Percentiles rank a stretch among this genome's conserved stretches.
Conservation (phyloP, 805 yeast species). For the Starmerella tilneyi region DNA sequence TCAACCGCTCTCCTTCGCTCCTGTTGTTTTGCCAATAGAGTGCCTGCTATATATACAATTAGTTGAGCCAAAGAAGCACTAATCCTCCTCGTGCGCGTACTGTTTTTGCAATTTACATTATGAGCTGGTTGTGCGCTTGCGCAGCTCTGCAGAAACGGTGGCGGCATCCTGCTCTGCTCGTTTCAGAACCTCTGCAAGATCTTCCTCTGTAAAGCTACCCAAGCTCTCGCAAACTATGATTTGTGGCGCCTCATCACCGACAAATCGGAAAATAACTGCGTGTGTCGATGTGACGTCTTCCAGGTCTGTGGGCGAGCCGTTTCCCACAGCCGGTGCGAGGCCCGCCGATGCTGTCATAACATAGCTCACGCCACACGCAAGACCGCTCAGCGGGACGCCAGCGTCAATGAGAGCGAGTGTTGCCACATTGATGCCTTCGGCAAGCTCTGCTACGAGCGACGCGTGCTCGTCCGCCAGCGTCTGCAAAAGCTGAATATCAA, state of each 20-base stretch:
- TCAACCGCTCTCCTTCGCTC: too few species aligned
- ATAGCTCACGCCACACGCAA: constrained; percentile 51
- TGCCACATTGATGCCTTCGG: constrained; percentile 62
- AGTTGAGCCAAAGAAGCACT: too few species aligned
- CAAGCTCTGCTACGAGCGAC: constrained; percentile 41
- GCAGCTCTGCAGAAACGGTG: not conserved
- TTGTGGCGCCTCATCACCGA: constrained; percentile 40
- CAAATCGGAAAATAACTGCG: constrained; percentile 49
- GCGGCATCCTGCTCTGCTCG: constrained; percentile 34
- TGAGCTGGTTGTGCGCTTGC: not conserved
- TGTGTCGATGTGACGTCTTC: constrained; percentile 46
- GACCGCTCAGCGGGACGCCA: constrained; percentile 55
- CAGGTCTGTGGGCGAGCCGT: constrained; percentile 28
- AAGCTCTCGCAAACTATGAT: constrained; percentile 60
- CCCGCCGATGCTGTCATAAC: constrained; percentile 29
- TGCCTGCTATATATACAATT: too few species aligned
- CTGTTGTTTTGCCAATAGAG: too few species aligned
- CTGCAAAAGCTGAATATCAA: constrained; percentile 55
- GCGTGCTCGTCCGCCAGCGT: constrained; percentile 33
- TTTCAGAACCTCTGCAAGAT: constrained; percentile 46
- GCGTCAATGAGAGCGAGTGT: constrained; percentile 72
- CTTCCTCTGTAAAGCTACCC: constrained; percentile 55
- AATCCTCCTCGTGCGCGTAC: too few species aligned
- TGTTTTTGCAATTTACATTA: too few species aligned
- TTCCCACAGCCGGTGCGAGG: constrained; percentile 38